Conservation (phyloP, 495 filamentous ascomycete genomes). For the Aspergillus sclerotiicarbonarius region DNA sequence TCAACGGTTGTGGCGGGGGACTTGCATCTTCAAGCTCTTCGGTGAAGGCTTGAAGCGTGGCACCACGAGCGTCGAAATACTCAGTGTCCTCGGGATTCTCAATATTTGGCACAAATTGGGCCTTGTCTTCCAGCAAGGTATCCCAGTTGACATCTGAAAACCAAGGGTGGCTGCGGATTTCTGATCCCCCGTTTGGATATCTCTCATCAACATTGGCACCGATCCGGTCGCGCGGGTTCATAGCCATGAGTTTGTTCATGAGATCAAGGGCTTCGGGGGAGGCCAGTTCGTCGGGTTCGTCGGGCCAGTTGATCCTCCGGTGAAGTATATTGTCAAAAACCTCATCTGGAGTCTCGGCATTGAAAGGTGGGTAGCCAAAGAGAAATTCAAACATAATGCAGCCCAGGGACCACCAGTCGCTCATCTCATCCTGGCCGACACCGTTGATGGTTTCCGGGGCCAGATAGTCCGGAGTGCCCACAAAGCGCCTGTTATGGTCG, state of each 20-base stretch:
- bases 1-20: constrained; percentile 55
- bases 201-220: constrained; percentile 82
- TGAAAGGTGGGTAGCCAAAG: constrained; percentile 90
- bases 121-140: constrained; percentile 83
- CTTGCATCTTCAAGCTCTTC: constrained; percentile 91
- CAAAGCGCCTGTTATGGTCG: constrained; percentile 89
- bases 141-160: constrained; percentile 88
- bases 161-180: constrained; percentile 88
- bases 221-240: constrained; percentile 74
- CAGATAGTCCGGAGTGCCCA: constrained; percentile 95
- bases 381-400: constrained; percentile 98
- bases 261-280: constrained; percentile 88
- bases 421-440: constrained; percentile 91
- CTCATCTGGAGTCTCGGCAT: constrained; percentile 83
- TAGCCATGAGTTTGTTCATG: constrained; percentile 84
- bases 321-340: constrained; percentile 96
- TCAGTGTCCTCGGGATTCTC: constrained; percentile 97
- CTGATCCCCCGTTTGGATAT: constrained; percentile 76
- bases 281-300: constrained; percentile 64
- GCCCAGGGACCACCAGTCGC: constrained; percentile 99
- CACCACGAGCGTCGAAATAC: constrained; percentile 92
- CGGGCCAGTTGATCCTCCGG: constrained; percentile 85
- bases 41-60: constrained; percentile 81
- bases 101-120: constrained; percentile 88
- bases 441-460: constrained; percentile 97